Percentiles rank a stretch among this genome's conserved stretches.
These are phyloP conservation scores for Durotheca rogersii DNA, from an alignment of 495 filamentous ascomycete species.

Conservation along the genomic window DNA sequence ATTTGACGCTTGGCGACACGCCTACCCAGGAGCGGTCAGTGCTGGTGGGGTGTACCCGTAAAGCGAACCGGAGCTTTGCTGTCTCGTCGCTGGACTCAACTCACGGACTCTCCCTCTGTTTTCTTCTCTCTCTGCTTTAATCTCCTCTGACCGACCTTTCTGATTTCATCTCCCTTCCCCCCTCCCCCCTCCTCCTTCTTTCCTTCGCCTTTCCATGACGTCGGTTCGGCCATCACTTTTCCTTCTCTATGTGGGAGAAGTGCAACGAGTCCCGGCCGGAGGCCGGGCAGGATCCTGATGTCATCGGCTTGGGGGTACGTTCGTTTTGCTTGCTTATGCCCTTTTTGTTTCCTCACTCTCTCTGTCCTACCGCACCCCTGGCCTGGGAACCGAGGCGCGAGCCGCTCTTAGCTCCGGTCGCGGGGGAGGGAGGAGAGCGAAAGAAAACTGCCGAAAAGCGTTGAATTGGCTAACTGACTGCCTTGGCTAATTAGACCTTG, in stretches of 20 bases:
- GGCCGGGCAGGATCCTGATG: conserved; percentile 29
- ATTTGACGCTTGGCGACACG: conserved; percentile 24
- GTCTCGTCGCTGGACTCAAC: conserved; percentile 12
- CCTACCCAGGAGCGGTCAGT: conserved; percentile 27
- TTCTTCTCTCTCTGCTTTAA: conserved; percentile 5
- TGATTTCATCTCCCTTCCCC: no score
- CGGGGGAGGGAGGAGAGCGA: no score
- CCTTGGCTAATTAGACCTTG: conserved; percentile 17
- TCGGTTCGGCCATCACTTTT: conserved; percentile 23
- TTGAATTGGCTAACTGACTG: neutral
- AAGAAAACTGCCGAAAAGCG: no score
- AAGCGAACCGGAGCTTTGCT: conserved; percentile 6
- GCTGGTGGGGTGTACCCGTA: conserved; percentile 19
- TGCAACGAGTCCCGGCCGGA: conserved; percentile 29
- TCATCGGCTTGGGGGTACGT: conserved; percentile 29
- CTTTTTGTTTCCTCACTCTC: neutral
- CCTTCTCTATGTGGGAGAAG: conserved; percentile 30
- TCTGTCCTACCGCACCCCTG: no score
- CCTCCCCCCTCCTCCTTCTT: neutral
- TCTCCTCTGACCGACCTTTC: no score
- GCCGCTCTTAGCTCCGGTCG: no score
- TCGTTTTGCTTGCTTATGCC: neutral
- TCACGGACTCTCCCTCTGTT: conserved; percentile 6
- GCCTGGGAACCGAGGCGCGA: no score
- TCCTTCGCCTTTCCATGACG: conserved; percentile 23